Conservation (phyloP, 139 green algal genomes). For the Coccomyxa sp. region DNA sequence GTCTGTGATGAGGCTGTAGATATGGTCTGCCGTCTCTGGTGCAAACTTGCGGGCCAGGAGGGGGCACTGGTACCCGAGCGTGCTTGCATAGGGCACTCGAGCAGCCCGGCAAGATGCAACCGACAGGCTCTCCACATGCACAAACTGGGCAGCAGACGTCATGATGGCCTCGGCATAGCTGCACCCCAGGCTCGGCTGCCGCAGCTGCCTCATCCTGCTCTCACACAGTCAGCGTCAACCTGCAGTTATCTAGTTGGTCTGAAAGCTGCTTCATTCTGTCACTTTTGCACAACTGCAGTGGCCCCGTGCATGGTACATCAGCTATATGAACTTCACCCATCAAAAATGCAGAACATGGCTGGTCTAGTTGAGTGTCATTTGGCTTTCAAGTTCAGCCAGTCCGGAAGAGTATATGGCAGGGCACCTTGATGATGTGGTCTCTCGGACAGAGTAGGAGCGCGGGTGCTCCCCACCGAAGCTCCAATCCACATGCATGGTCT, state of each 20-base stretch:
- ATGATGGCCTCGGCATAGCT: background rate
- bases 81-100: background rate
- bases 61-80: slow-evolving; percentile 6
- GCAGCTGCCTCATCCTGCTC: background rate
- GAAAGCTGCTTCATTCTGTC: background rate
- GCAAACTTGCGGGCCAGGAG: slow-evolving; percentile 14
- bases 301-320: background rate
- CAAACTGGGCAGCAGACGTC: background rate
- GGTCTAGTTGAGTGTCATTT: background rate
- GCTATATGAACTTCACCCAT: background rate
- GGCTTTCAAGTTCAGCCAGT: too few species aligned
- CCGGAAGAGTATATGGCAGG: too few species aligned
- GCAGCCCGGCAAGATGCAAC: background rate
- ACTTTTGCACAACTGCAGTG: background rate
- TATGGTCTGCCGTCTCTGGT: background rate
- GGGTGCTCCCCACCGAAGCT: slow-evolving; percentile 8
- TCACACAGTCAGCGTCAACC: background rate
- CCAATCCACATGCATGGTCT: slow-evolving; percentile 11
- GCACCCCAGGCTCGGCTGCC: background rate
- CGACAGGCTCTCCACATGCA: background rate
- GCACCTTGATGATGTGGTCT: slow-evolving; percentile 1
- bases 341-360: background rate
- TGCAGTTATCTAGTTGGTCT: background rate
- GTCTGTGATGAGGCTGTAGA: background rate
- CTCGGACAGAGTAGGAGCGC: background rate